phyloP scores from a whole-genome alignment of 352 stramenopile species.

The Aphanomyces euteiches region DNA sequence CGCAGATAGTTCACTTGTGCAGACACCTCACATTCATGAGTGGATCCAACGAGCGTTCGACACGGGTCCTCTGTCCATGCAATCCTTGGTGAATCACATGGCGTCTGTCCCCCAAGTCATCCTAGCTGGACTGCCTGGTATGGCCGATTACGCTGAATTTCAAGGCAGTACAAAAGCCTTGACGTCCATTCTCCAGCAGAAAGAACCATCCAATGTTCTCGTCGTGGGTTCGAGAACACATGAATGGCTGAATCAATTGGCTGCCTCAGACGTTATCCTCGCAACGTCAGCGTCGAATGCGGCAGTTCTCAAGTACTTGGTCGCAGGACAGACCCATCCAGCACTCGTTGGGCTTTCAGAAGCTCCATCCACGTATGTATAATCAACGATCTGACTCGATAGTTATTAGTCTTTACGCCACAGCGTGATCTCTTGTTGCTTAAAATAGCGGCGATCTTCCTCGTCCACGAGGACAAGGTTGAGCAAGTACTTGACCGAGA shows the following conservation, averaged over 20 bases:
- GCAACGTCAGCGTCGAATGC: neutral
- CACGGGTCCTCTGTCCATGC: conserved; percentile 1
- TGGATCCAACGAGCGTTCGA: conserved; percentile 15
- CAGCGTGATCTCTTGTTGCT: conserved; percentile 98
- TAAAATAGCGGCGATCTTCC: conserved; percentile 99
- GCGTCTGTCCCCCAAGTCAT: neutral
- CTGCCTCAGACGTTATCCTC: neutral
- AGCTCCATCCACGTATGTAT: neutral
- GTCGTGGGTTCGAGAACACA: neutral
- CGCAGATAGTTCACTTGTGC: neutral
- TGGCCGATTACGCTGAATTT: conserved; percentile 21
- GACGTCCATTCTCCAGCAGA: neutral
- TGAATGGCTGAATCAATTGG: conserved; percentile 4
- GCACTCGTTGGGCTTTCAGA: neutral
- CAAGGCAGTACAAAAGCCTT: neutral
- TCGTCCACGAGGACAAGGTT: conserved; percentile 99
- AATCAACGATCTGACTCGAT: neutral
- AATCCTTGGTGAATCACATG: neutral
- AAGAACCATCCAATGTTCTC: neutral
- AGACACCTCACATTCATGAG: neutral
- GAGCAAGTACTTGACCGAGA: conserved; percentile 95
- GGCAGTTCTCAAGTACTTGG: conserved; percentile 11
- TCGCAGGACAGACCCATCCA: conserved; percentile 10
- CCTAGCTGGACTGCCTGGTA: conserved; percentile 5
- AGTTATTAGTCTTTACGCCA: conserved; percentile 67